Evolutionary conservation across 495 filamentous ascomycete genomes (phyloP), one percentile per base, ranked within the genome.

Genomic region (Extremus antarcticus): DNA sequence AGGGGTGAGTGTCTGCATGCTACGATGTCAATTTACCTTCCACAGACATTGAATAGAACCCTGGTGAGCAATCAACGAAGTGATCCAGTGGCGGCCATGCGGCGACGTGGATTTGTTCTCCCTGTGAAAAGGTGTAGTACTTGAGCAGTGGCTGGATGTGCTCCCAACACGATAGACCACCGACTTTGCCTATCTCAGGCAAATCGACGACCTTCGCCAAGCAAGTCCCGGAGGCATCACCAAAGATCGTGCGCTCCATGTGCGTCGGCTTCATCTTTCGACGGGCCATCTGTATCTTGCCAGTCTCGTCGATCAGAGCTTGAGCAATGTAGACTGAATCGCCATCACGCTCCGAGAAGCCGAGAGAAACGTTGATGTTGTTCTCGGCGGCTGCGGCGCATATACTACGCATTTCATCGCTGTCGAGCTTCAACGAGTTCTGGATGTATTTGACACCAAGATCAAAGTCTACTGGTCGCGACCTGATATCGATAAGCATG

Each of bases 251-350:
- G 4, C 79, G 73, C 62, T 85, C 80, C 72, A 82, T 76, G 54
- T 83, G 80, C 22, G 79, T 83, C 0, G 78, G 70, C 63, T 85
- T 83, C 45, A 82, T 67, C 68, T 83, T 83, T 10, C 76, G 65
- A 0, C 79, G 71, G 16, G 65, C 62, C 25, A 71, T 65, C 3
- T 68, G 52, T 22, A 82, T 62, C 16, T 71, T 64, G 1, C 80
- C 80, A 19, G 71, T 65, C 0, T 67, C 43, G 0, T 60, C 67
- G 53, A 83, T 79, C 43, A 77, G 68, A 7, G 68, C 70, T 60
- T 85, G 80, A 0, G 79, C 64, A 48, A 82, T 82, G 62, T 82
- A 83, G 1, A 82, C 55, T 4, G 73, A 74, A 55, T 72, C 51
- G 15, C 69, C 60, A 29, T 61, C 65, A 19, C 70, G 66, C 54